These are phyloP conservation scores for Suillus cothurnatus DNA, from an alignment of 768 basidiomycete genomes.

Conservation along the genomic window DNA sequence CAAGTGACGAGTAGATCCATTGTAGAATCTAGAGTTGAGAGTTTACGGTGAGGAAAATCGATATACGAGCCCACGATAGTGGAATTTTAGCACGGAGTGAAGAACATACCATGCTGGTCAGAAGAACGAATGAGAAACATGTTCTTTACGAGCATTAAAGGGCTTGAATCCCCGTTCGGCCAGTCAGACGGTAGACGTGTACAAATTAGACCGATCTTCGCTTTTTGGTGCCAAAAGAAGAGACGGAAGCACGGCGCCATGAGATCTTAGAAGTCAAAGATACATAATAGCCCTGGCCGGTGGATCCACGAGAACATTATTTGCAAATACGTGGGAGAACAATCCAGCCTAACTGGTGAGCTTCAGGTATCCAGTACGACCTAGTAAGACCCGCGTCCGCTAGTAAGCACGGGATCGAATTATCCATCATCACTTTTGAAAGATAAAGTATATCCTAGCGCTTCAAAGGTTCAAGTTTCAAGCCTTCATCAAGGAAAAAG, in stretches of 20 bases:
- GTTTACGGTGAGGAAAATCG: background rate
- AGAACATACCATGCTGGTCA: background rate
- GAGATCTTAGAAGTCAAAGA: background rate
- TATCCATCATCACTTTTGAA: background rate
- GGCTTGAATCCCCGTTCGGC: background rate
- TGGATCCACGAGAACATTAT: conserved; percentile 1
- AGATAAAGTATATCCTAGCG: too few relatives aligned
- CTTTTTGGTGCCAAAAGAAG: background rate
- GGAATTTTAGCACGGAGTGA: background rate
- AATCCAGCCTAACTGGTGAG: background rate
- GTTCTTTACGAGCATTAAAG: background rate
- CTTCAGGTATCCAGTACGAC: background rate
- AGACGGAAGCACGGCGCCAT: background rate
- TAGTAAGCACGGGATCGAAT: background rate
- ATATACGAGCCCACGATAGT: background rate
- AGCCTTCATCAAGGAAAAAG: too few relatives aligned
- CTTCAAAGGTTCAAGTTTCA: too few relatives aligned
- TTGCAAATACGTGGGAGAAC: background rate
- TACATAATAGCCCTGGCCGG: background rate
- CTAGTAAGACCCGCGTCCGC: background rate
- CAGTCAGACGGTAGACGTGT: background rate
- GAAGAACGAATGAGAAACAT: background rate
- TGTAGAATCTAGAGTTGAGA: background rate
- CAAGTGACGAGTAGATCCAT: background rate
- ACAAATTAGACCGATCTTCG: background rate